phyloP scores from a whole-genome alignment of 169 alveolate genomes.

The Plasmodium berghei region DNA sequence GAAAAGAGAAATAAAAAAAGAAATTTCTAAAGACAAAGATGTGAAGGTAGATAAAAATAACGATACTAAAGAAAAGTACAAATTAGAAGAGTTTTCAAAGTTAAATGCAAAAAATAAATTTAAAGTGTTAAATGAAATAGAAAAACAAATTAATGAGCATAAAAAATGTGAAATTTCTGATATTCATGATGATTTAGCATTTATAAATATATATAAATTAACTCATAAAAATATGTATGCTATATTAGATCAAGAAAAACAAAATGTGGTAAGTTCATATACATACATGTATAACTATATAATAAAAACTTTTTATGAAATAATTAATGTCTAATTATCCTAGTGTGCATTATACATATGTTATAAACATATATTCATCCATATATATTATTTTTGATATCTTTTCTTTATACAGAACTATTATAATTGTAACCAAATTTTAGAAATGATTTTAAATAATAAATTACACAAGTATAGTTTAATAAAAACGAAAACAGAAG shows the following conservation, averaged over 20 bases:
- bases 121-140: conserved; percentile 40
- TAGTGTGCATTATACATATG: not conserved
- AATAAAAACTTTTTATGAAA: not conserved
- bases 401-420: not conserved
- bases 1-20: conserved; percentile 9
- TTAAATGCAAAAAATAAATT: conserved; percentile 30
- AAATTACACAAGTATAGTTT: conserved; percentile 28
- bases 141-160: conserved; percentile 29
- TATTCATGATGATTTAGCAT: conserved; percentile 50
- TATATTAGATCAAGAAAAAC: conserved; percentile 24
- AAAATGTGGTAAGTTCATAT: conserved; percentile 26
- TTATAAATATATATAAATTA: conserved; percentile 42
- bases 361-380: not conserved
- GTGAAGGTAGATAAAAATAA: conserved; percentile 3
- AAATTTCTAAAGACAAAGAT: not conserved
- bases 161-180: conserved; percentile 19
- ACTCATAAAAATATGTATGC: conserved; percentile 64
- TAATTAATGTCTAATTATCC: not conserved
- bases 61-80: not conserved
- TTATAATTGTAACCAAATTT: conserved; percentile 51
- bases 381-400: not conserved
- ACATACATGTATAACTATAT: not conserved
- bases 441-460: conserved; percentile 59
- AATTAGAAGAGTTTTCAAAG: conserved; percentile 14
- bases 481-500: conserved; percentile 41